Evolutionary conservation across 148 eudicot species (phyloP).

Genomic region (Vaccinium darrowii): DNA sequence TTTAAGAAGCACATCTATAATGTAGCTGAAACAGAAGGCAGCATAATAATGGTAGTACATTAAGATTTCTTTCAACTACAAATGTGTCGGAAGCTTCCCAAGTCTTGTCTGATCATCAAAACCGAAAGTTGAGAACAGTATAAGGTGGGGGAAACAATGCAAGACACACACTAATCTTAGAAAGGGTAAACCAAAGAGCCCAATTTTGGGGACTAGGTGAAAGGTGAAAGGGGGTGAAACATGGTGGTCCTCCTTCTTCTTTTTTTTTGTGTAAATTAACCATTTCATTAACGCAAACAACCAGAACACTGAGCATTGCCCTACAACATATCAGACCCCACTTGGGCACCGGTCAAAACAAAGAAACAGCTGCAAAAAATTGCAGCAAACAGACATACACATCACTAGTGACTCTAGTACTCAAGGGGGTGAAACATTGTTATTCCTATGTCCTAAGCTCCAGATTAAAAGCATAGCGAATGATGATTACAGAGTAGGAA

Average conservation of each 20-base stretch:
- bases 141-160: neutral
- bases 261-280: no score
- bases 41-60: neutral
- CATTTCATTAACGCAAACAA: no score
- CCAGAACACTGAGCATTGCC: no score
- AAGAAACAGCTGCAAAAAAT: no score
- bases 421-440: neutral
- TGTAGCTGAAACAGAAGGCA: slow-evolving; percentile 3
- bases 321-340: no score
- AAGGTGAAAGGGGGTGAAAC: neutral
- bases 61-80: neutral
- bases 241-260: neutral
- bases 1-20: neutral
- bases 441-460: neutral
- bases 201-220: neutral
- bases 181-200: neutral
- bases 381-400: no score
- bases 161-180: neutral
- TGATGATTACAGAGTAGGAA: neutral
- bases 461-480: neutral
- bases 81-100: neutral
- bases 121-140: neutral
- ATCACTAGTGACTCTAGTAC: neutral
- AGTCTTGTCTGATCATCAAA: neutral
- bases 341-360: no score